These are phyloP conservation scores for Botryotinia calthae DNA, from an alignment of 2,329 filamentous ascomycete species.

Conservation along the genomic window DNA sequence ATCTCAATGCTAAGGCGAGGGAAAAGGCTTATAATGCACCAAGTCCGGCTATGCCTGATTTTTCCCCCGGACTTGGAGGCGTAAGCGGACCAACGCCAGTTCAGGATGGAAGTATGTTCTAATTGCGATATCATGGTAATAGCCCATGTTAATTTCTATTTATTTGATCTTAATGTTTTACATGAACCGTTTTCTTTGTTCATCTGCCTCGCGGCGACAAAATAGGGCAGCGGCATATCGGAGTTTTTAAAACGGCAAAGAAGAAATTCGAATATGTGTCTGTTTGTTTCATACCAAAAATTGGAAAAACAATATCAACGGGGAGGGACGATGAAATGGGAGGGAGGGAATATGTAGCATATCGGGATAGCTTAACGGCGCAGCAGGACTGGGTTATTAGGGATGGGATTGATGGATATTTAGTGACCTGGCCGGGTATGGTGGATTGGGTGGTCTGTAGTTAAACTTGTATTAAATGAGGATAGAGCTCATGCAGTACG, in stretches of 20 bases:
- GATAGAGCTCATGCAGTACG: constrained; percentile 16
- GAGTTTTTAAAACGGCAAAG: constrained; percentile 25
- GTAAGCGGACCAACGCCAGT: neutral
- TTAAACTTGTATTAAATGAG: neutral
- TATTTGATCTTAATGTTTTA: constrained; percentile 34
- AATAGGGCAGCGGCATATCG: constrained; percentile 29
- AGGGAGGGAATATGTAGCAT: constrained; percentile 19
- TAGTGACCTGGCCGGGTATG: neutral
- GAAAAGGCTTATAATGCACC: constrained; percentile 30
- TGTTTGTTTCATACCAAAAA: constrained; percentile 2
- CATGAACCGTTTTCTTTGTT: constrained; percentile 30
- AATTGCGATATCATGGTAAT: constrained; percentile 15
- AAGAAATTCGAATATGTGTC: neutral
- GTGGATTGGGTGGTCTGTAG: neutral
- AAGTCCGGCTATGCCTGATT: constrained; percentile 35
- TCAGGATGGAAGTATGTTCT: constrained; percentile 37
- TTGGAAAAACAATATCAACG: constrained; percentile 12
- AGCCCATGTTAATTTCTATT: constrained; percentile 24
- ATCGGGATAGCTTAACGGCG: constrained; percentile 25
- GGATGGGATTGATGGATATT: neutral
- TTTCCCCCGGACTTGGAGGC: constrained; percentile 16
- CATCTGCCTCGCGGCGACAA: constrained; percentile 26
- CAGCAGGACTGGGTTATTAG: constrained; percentile 33
- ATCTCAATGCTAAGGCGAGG: constrained; percentile 34
- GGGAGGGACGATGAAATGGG: neutral